phyloP scores from a whole-genome alignment of 2,329 filamentous ascomycete genomes.

The Pseudogymnoascus sp. region DNA sequence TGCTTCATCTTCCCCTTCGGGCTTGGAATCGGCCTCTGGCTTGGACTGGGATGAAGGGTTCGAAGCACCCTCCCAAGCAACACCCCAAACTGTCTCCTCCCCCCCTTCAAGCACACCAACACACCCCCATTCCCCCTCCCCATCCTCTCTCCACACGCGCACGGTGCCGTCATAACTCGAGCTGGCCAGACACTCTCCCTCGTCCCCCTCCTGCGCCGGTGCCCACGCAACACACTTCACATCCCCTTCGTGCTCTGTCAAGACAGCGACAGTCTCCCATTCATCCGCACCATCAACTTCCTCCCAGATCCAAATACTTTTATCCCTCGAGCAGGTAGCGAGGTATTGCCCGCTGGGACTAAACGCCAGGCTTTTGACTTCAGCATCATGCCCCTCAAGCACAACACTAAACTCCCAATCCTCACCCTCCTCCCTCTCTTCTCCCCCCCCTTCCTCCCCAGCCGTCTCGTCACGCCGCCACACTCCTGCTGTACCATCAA shows the following conservation, averaged over 20 bases:
- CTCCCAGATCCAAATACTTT: conserved; percentile 98
- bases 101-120: conserved; percentile 76
- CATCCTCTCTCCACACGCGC: conserved; percentile 56
- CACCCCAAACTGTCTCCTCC: conserved; percentile 78
- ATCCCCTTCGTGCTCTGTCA: conserved; percentile 91
- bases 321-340: conserved; percentile 86
- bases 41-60: background rate
- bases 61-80: conserved; percentile 57
- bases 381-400: conserved; percentile 88
- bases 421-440: conserved; percentile 55
- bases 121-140: conserved; percentile 85
- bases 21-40: conserved; percentile 17
- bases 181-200: conserved; percentile 50
- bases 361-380: conserved; percentile 77
- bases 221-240: conserved; percentile 95
- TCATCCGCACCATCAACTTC: conserved; percentile 88
- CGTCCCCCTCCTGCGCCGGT: conserved; percentile 59
- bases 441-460: conserved; percentile 25
- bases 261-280: conserved; percentile 90
- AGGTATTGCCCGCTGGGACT: conserved; percentile 67
- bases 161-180: conserved; percentile 94
- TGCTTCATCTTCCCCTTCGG: conserved; percentile 22
- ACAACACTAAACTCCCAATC: conserved; percentile 92
- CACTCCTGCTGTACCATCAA: conserved; percentile 83
- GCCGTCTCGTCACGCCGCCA: conserved; percentile 56